Evolutionary conservation across 2,329 filamentous ascomycete species (phyloP).

Genomic region (Epichloe gansuensis): DNA sequence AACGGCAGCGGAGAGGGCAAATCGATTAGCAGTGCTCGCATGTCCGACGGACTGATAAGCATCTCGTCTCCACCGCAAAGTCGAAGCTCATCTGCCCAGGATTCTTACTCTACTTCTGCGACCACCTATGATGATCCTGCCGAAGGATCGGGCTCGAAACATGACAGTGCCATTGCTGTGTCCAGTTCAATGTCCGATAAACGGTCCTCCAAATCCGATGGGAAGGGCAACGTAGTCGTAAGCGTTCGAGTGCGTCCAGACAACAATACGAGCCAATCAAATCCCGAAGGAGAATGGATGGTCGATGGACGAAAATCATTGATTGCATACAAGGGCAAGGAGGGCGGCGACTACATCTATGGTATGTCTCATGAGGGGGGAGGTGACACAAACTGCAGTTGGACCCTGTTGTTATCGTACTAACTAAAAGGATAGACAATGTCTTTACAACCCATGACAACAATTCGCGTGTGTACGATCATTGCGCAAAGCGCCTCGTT

Average conservation of each 20-base stretch:
- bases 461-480: slow-evolving; percentile 89
- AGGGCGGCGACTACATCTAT: slow-evolving; percentile 86
- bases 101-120: slow-evolving; percentile 81
- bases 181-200: slow-evolving; percentile 26
- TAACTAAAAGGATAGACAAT: slow-evolving; percentile 53
- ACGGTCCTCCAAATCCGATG: slow-evolving; percentile 48
- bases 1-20: slow-evolving; percentile 71
- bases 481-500: slow-evolving; percentile 84
- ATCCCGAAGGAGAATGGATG: slow-evolving; percentile 75
- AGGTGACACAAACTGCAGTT: neutral
- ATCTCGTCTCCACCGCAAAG: slow-evolving; percentile 77
- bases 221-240: slow-evolving; percentile 89
- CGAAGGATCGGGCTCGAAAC: slow-evolving; percentile 34
- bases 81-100: slow-evolving; percentile 81
- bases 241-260: slow-evolving; percentile 91
- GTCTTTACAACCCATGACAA: slow-evolving; percentile 91
- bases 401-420: slow-evolving; percentile 10
- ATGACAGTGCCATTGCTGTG: slow-evolving; percentile 16
- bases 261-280: slow-evolving; percentile 46
- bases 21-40: slow-evolving; percentile 53
- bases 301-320: slow-evolving; percentile 75
- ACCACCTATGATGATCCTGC: slow-evolving; percentile 76
- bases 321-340: slow-evolving; percentile 74
- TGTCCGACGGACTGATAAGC: slow-evolving; percentile 64
- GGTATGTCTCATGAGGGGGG: slow-evolving; percentile 41